These are phyloP conservation scores for Grifola frondosa DNA, from an alignment of 1,284 basidiomycete species.

Conservation along the genomic window DNA sequence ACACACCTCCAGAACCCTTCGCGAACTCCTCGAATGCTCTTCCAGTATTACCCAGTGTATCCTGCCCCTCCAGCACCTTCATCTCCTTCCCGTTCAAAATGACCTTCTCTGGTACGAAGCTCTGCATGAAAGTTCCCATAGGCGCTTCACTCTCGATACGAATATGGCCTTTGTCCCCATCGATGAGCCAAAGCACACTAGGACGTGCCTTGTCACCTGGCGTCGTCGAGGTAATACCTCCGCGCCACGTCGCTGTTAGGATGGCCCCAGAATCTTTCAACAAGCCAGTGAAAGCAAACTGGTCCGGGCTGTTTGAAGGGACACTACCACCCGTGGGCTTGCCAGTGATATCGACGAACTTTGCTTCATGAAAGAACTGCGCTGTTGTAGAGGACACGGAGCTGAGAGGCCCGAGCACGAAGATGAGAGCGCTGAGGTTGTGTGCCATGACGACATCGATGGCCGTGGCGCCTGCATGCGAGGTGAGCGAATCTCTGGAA, in stretches of 20 bases:
- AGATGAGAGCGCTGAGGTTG: slow-evolving; percentile 27
- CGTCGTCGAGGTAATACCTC: slow-evolving; percentile 19
- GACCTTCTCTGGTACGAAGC: slow-evolving; percentile 24
- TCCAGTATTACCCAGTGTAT: slow-evolving; percentile 12
- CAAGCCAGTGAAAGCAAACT: slow-evolving; percentile 30
- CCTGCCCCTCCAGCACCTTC: slow-evolving; percentile 16
- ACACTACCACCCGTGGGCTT: slow-evolving; percentile 28
- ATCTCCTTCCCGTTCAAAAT: slow-evolving; percentile 31
- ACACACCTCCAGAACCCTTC: slow-evolving; percentile 37
- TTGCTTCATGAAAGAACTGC: slow-evolving; percentile 27
- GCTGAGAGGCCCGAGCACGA: slow-evolving; percentile 33
- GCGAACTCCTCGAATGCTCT: slow-evolving; percentile 35
- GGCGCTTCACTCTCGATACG: slow-evolving; percentile 26
- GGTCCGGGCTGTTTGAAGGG: slow-evolving; percentile 23
- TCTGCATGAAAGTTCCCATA: slow-evolving; percentile 17
- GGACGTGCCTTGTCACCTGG: slow-evolving; percentile 14
- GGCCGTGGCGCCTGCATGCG: slow-evolving; percentile 26
- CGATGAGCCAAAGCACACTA: slow-evolving; percentile 37
- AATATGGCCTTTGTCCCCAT: slow-evolving; percentile 37
- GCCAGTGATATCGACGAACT: slow-evolving; percentile 25
- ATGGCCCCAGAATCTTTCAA: slow-evolving; percentile 31
- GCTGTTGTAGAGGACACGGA: slow-evolving; percentile 29
- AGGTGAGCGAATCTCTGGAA: slow-evolving; percentile 13
- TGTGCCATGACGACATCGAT: slow-evolving; percentile 33
- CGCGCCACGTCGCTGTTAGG: slow-evolving; percentile 29